phyloP scores from a whole-genome alignment of 306 rosid species.

The Alnus rubra region DNA sequence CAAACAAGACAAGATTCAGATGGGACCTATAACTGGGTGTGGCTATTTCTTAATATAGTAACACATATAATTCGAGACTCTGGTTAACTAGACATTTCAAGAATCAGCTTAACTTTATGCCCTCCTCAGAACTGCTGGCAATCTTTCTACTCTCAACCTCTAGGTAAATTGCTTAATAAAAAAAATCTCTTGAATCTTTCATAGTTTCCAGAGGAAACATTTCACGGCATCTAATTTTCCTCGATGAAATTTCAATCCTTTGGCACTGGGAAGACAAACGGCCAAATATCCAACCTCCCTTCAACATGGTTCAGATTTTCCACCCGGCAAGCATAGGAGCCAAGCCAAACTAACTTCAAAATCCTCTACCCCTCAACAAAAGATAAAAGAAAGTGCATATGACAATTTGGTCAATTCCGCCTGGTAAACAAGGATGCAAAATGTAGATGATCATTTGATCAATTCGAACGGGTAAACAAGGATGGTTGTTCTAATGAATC shows the following conservation, averaged over 20 bases:
- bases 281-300: neutral
- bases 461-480: neutral
- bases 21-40: neutral
- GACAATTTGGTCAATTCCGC: neutral
- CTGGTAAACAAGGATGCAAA: neutral
- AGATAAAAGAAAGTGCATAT: neutral
- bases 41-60: neutral
- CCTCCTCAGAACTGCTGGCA: neutral
- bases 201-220: neutral
- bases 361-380: neutral
- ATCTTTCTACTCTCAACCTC: neutral
- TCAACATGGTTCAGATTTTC: neutral
- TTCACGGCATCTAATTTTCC: neutral
- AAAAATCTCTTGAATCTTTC: neutral
- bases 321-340: neutral
- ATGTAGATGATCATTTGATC: neutral
- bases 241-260: neutral
- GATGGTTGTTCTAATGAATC: neutral
- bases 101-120: neutral
- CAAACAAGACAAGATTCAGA: neutral
- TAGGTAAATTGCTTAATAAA: neutral
- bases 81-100: neutral
- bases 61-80: neutral
- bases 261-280: neutral
- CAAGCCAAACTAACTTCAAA: conserved; percentile 5